Percentiles rank a stretch among this genome's conserved stretches.
Conservation (phyloP, 2,329 filamentous ascomycete genomes). For the Penicillium sp. region DNA sequence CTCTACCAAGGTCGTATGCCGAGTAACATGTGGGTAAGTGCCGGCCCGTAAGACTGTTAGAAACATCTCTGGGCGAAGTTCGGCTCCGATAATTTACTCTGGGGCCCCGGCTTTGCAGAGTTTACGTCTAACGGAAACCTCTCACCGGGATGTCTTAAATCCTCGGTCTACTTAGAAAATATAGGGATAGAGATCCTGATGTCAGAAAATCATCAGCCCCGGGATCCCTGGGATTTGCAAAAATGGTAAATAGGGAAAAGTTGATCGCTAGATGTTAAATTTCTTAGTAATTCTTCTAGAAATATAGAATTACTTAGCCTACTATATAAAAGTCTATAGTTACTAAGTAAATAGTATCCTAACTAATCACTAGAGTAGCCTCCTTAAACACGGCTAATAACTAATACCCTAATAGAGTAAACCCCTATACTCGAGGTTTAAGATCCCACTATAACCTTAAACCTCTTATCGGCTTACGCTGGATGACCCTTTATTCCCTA, state of each 20-base stretch:
- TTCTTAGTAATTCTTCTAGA: background rate
- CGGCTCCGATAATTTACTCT: background rate
- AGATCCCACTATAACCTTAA: background rate
- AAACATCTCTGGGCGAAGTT: background rate
- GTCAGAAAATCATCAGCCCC: background rate
- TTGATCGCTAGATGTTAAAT: background rate
- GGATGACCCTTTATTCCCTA: background rate
- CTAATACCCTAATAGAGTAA: background rate
- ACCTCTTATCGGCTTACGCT: background rate
- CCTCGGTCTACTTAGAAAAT: background rate
- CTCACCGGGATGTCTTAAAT: background rate
- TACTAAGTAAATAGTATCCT: no score
- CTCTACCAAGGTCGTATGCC: no score
- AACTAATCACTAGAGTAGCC: no score
- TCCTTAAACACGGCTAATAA: background rate
- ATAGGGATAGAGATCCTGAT: background rate
- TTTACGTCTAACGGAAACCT: background rate
- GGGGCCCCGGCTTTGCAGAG: background rate
- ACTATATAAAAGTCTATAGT: no score
- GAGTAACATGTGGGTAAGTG: background rate
- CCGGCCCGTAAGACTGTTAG: background rate
- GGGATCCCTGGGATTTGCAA: background rate
- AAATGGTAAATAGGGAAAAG: background rate
- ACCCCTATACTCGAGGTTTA: background rate
- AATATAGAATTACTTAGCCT: background rate